Evolutionary conservation across 495 filamentous ascomycete genomes (phyloP).

Genomic region (Glarea lozoyensis): DNA sequence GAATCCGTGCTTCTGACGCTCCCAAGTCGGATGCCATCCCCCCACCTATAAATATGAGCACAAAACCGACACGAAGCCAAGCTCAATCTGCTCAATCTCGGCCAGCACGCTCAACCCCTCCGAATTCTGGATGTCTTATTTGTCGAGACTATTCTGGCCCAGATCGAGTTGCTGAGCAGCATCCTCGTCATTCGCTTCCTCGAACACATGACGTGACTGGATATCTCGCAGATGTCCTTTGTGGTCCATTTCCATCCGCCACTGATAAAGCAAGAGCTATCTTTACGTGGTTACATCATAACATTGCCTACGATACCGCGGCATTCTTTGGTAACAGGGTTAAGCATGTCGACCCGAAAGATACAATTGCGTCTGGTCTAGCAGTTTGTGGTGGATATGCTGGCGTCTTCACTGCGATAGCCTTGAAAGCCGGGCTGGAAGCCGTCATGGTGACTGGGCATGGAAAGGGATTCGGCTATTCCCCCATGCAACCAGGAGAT

Average conservation of each 20-base stretch:
- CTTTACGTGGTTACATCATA: conserved; percentile 94
- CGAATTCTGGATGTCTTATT: conserved; percentile 50
- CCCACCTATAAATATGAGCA: conserved; percentile 37
- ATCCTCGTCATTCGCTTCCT: conserved; percentile 62
- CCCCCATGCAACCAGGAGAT: conserved; percentile 41
- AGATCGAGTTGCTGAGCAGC: conserved; percentile 68
- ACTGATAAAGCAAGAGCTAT: conserved; percentile 89
- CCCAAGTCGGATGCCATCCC: conserved; percentile 22
- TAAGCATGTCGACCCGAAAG: conserved; percentile 53
- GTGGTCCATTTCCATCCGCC: conserved; percentile 63
- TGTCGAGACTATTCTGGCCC: conserved; percentile 84
- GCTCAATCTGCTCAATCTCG: conserved; percentile 31
- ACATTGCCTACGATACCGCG: conserved; percentile 73
- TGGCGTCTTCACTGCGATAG: conserved; percentile 66
- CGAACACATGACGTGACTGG: conserved; percentile 40
- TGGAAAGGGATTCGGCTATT: conserved; percentile 78
- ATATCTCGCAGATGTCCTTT: conserved; percentile 70
- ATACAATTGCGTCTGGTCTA: conserved; percentile 61
- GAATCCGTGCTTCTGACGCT: conserved; percentile 10
- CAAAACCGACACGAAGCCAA: conserved; percentile 32
- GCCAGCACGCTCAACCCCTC: conserved; percentile 16
- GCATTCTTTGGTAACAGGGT: conserved; percentile 67
- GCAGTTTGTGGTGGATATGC: conserved; percentile 93
- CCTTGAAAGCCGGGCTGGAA: conserved; percentile 65
- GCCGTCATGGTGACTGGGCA: conserved; percentile 63